These are phyloP conservation scores for Xylaria acuta DNA, from an alignment of 495 filamentous ascomycete species.

Conservation along the genomic window DNA sequence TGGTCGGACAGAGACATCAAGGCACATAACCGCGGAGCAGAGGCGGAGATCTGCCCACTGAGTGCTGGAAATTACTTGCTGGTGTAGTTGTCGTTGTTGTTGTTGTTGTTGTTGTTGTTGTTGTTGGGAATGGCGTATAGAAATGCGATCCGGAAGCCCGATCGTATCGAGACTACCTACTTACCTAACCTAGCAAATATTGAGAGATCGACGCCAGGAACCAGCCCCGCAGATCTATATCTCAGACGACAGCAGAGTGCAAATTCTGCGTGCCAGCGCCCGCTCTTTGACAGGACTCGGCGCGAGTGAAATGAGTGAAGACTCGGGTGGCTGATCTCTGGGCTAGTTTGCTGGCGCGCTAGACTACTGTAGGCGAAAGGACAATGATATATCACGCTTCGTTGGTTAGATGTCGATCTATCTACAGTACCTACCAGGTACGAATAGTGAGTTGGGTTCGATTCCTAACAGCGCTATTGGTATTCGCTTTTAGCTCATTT, in stretches of 20 bases:
- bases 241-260: background rate
- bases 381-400: constrained; percentile 1
- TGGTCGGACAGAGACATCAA: background rate
- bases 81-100: too few relatives aligned
- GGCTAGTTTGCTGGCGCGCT: background rate
- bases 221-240: constrained; percentile 22
- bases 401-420: background rate
- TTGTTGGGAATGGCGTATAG: background rate
- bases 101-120: too few relatives aligned
- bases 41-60: background rate
- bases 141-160: background rate
- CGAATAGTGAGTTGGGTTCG: too few relatives aligned
- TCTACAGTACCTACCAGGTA: too few relatives aligned
- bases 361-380: background rate
- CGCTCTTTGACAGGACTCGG: background rate
- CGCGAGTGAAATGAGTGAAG: background rate
- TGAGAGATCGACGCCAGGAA: constrained; percentile 21
- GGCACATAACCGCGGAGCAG: constrained; percentile 1
- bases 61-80: background rate
- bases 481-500: too few relatives aligned
- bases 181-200: background rate
- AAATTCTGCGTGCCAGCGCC: background rate
- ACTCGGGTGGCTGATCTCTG: background rate
- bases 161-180: background rate
- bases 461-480: too few relatives aligned